Evolutionary conservation across 495 filamentous ascomycete species (phyloP).

Genomic region (Neohortaea acidophila): DNA sequence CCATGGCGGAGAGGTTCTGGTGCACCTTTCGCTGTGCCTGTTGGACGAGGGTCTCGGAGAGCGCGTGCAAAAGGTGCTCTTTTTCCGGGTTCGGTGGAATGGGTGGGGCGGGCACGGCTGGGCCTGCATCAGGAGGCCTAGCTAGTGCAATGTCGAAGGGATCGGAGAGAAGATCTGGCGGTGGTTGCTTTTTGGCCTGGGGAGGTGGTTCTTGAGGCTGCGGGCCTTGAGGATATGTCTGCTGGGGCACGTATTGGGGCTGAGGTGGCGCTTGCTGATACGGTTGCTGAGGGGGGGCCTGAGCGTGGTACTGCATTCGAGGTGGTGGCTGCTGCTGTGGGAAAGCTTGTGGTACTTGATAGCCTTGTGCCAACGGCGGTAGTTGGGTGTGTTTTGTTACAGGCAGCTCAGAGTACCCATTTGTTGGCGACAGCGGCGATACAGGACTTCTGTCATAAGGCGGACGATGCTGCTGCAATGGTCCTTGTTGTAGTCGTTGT

Average conservation of each 20-base stretch:
- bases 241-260: slow-evolving; percentile 11
- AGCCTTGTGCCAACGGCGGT: background rate
- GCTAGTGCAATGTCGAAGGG: slow-evolving; percentile 54
- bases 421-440: slow-evolving; percentile 12
- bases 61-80: slow-evolving; percentile 64
- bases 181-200: slow-evolving; percentile 26
- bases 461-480: background rate
- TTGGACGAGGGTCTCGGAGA: slow-evolving; percentile 51
- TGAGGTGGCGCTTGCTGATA: slow-evolving; percentile 9
- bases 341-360: slow-evolving; percentile 4
- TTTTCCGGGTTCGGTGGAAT: slow-evolving; percentile 96
- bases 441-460: slow-evolving; percentile 9
- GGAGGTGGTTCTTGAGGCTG: slow-evolving; percentile 3
- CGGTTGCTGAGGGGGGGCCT: background rate
- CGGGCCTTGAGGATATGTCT: slow-evolving; percentile 1
- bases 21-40: slow-evolving; percentile 47
- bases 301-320: background rate
- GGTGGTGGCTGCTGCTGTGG: slow-evolving; percentile 14
- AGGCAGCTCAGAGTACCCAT: slow-evolving; percentile 4
- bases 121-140: slow-evolving; percentile 23
- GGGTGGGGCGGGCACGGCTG: slow-evolving; percentile 50
- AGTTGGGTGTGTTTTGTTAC: slow-evolving; percentile 6
- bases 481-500: slow-evolving; percentile 2
- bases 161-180: slow-evolving; percentile 55
- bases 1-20: slow-evolving; percentile 54